Evolutionary conservation across 1,139 yeast genomes (phyloP).

Genomic region (Scheffersomyces insectosa): DNA sequence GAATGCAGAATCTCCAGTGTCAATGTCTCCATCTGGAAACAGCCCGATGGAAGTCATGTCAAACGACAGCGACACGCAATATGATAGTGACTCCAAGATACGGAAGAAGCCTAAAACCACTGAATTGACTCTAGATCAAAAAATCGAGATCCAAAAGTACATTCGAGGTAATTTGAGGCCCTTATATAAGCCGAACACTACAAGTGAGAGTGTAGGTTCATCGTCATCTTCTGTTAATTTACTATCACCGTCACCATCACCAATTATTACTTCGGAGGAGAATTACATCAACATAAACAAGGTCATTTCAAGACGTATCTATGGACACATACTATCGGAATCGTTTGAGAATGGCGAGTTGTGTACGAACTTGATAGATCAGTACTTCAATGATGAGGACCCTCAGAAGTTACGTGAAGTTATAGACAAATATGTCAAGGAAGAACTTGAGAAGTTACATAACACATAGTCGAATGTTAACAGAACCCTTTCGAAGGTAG

Average conservation of each 20-base stretch:
- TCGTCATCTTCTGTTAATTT: conserved; percentile 13
- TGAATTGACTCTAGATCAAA: conserved; percentile 43
- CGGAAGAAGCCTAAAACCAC: conserved; percentile 4
- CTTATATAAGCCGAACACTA: conserved; percentile 36
- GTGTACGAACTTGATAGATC: conserved; percentile 12
- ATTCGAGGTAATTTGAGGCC: conserved; percentile 54
- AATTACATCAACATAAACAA: conserved; percentile 39
- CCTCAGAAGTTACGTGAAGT: conserved; percentile 18
- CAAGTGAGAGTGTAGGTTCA: not conserved
- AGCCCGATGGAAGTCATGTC: conserved; percentile 10
- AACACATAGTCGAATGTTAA: too few relatives aligned
- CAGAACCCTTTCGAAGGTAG: not conserved
- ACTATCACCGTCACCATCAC: not conserved
- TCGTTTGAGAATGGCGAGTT: conserved; percentile 10
- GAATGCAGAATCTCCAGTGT: conserved; percentile 3
- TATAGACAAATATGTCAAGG: conserved; percentile 24
- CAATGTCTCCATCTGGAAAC: conserved; percentile 4
- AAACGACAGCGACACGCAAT: conserved; percentile 15
- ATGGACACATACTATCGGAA: conserved; percentile 29
- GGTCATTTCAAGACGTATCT: conserved; percentile 44
- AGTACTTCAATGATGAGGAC: conserved; percentile 18
- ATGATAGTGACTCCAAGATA: conserved; percentile 9
- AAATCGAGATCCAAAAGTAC: conserved; percentile 50
- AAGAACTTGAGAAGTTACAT: conserved; percentile 14
- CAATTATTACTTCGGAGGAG: conserved; percentile 26